A percentile compares a stretch with the other conserved stretches of the same genome.
Conservation (phyloP, 306 rosid species). For the Calophaca sinica region DNA sequence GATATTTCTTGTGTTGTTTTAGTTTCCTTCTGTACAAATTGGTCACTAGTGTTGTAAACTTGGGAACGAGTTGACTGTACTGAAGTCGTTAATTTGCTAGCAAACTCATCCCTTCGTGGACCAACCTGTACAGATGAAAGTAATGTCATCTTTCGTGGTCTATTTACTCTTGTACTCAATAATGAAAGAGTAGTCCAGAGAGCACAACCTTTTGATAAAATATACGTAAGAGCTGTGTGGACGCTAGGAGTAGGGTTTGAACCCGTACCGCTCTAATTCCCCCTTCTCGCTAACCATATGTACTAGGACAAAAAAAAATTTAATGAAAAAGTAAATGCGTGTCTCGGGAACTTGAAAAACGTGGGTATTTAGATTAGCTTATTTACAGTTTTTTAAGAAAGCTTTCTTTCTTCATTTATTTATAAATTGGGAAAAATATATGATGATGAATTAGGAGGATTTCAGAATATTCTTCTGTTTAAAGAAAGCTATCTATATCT, state of each 20-base stretch:
- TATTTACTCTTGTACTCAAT: slow-evolving; percentile 4
- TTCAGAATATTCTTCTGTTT: no score
- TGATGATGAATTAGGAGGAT: no score
- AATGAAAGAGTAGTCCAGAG: no score
- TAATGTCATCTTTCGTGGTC: neutral
- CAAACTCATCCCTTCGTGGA: slow-evolving; percentile 6
- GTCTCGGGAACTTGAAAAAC: slow-evolving; percentile 6
- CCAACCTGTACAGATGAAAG: neutral
- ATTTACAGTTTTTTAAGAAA: neutral
- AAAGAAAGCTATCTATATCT: no score
- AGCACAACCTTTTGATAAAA: no score
- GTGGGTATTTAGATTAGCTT: neutral
- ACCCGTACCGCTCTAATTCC: no score
- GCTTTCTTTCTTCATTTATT: no score
- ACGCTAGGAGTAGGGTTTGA: no score
- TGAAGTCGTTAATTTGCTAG: neutral
- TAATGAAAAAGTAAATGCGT: neutral
- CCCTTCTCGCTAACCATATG: no score
- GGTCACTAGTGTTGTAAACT: neutral
- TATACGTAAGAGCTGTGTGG: no score
- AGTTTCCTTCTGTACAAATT: neutral
- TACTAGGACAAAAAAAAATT: no score
- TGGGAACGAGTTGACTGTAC: neutral
- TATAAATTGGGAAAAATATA: no score
- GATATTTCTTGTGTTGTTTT: slow-evolving; percentile 19